These are phyloP conservation scores for Fereydounia khargensis DNA, from an alignment of 1,284 basidiomycete species.

Conservation along the genomic window DNA sequence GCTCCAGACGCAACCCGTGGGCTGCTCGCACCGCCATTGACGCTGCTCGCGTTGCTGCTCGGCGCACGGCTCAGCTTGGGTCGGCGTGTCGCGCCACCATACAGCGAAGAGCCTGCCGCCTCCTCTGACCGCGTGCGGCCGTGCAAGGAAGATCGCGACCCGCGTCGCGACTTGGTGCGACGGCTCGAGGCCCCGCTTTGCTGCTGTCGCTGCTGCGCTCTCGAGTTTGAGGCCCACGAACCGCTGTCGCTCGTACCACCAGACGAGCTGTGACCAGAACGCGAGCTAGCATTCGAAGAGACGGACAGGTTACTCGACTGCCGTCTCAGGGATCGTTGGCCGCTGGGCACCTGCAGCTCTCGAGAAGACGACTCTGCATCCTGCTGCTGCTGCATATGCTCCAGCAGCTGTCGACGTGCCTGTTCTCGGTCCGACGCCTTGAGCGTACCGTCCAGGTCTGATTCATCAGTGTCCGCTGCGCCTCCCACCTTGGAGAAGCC, in stretches of 20 bases:
- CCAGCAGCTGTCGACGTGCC: too few species aligned
- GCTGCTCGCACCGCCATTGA: neutral
- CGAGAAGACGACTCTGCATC: constrained; percentile 17
- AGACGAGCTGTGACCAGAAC: constrained; percentile 15
- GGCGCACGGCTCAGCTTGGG: constrained; percentile 5
- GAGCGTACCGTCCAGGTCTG: constrained; percentile 20
- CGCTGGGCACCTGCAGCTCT: too few species aligned
- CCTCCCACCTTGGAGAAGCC: neutral
- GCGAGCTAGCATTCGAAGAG: constrained; percentile 9
- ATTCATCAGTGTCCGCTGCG: too few species aligned
- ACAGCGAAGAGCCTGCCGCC: too few species aligned
- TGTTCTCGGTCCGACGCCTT: constrained; percentile 36
- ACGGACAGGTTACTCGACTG: too few species aligned
- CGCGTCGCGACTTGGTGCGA: constrained; percentile 5
- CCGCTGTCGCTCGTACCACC: constrained; percentile 18
- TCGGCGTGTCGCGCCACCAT: neutral
- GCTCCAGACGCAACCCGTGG: constrained; percentile 4
- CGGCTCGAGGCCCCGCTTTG: constrained; percentile 8
- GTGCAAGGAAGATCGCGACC: constrained; percentile 7
- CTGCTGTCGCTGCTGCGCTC: too few species aligned
- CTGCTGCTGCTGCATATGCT: too few species aligned
- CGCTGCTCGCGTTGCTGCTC: constrained; percentile 6
- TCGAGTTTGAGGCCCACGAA: too few species aligned
- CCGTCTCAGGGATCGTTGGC: too few species aligned
- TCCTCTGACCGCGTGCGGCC: constrained; percentile 17